These are phyloP conservation scores for Colletotrichum sp. DNA, from an alignment of 2,329 filamentous ascomycete species.

Conservation along the genomic window DNA sequence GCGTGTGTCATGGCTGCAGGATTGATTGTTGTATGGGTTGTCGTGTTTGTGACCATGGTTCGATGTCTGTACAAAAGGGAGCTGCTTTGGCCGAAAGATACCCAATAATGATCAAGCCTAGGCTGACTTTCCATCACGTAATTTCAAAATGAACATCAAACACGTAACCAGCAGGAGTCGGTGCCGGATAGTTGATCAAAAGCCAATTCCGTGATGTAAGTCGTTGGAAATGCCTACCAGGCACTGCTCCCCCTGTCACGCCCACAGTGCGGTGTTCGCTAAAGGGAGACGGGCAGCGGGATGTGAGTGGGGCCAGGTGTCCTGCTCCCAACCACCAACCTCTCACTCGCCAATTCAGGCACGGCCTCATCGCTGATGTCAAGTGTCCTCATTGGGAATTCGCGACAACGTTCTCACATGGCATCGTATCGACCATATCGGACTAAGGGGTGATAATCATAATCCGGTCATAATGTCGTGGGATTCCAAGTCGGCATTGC, in stretches of 20 bases:
- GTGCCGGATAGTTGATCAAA: background rate
- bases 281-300: constrained; percentile 1
- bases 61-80: constrained; percentile 68
- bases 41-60: constrained; percentile 74
- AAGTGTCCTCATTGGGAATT: background rate
- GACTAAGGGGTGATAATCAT: no score
- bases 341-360: background rate
- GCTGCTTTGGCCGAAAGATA: constrained; percentile 78
- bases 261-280: background rate
- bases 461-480: constrained; percentile 36
- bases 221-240: background rate
- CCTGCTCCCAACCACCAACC: background rate
- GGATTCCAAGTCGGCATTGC: constrained; percentile 40
- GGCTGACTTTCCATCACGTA: background rate
- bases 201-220: background rate
- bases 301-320: background rate
- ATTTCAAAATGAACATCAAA: background rate
- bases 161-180: background rate
- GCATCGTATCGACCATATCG: no score
- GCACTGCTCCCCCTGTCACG: background rate
- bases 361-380: background rate
- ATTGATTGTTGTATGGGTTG: constrained; percentile 70
- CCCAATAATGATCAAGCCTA: background rate
- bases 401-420: background rate
- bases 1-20: constrained; percentile 71